These are phyloP conservation scores for Torulaspora delbrueckii DNA, from an alignment of 805 yeast genomes.

Conservation along the genomic window DNA sequence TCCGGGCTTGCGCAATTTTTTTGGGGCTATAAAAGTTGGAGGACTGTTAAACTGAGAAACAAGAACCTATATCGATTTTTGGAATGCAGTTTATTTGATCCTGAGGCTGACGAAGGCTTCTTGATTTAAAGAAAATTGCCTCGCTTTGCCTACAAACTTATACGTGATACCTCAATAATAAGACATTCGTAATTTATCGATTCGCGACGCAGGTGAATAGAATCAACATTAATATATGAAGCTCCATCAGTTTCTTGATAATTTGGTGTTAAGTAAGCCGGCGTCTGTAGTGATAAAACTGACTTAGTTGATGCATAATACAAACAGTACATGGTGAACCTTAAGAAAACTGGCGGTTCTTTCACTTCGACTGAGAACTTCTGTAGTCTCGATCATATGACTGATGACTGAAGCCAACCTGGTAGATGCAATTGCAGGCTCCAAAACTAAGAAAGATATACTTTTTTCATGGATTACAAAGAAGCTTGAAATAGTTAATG, in stretches of 20 bases:
- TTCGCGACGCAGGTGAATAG: not conserved
- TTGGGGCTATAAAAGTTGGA: not conserved
- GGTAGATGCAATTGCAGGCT: slow-evolving; percentile 3
- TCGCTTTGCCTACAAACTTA: too few species aligned
- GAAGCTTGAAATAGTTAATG: slow-evolving; percentile 14
- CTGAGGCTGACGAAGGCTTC: too few species aligned
- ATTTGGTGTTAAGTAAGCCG: not conserved
- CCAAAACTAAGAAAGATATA: slow-evolving; percentile 20
- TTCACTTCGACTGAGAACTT: not conserved
- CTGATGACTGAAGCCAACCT: slow-evolving; percentile 3
- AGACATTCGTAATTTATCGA: too few species aligned
- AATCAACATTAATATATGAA: too few species aligned
- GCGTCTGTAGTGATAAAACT: not conserved
- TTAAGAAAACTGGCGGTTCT: not conserved
- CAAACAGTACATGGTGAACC: not conserved
- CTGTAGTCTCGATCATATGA: not conserved
- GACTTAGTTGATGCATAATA: not conserved
- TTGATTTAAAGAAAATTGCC: too few species aligned
- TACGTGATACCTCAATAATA: too few species aligned
- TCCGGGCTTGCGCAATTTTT: not conserved
- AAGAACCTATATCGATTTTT: not conserved
- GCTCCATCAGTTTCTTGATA: not conserved
- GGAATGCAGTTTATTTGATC: too few species aligned
- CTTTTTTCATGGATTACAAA: slow-evolving; percentile 24
- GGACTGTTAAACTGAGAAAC: not conserved